Conservation (phyloP, 768 basidiomycete genomes). For the Suillus weaverae region DNA sequence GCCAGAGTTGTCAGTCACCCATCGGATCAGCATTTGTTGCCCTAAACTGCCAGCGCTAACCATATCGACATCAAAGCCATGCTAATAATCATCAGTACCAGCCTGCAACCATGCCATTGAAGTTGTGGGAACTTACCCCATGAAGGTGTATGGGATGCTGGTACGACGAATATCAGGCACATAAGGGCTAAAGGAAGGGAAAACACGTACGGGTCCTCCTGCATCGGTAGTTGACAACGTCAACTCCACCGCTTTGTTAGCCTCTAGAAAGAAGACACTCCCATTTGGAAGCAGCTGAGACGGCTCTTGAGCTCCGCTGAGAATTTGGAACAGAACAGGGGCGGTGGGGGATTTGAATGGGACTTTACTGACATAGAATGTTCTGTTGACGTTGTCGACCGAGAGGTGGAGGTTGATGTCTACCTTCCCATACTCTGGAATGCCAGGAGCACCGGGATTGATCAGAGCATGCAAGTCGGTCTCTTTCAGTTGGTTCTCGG, state of each 20-base stretch:
- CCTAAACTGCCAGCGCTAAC: conserved; percentile 27
- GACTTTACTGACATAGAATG: conserved; percentile 15
- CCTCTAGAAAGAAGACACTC: conserved; percentile 20
- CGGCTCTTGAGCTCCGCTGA: conserved; percentile 39
- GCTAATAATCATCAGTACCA: conserved; percentile 23
- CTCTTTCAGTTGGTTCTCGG: conserved; percentile 32
- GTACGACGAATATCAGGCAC: not conserved
- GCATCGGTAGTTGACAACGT: conserved; percentile 12
- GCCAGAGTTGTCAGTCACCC: conserved; percentile 54
- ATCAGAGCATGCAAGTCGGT: conserved; percentile 24
- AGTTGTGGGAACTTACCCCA: conserved; percentile 30
- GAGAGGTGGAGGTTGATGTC: conserved; percentile 37
- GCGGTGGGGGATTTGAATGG: conserved; percentile 31
- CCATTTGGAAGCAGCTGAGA: conserved; percentile 25
- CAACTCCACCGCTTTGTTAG: conserved; percentile 30
- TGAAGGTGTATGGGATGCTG: conserved; percentile 48
- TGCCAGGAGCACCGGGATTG: conserved; percentile 39
- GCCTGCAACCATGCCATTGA: not conserved
- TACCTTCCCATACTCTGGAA: conserved; percentile 38
- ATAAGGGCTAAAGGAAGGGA: no score
- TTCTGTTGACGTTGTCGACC: conserved; percentile 8
- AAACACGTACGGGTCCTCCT: conserved; percentile 2
- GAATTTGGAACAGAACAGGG: conserved; percentile 45
- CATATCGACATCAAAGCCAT: conserved; percentile 50
- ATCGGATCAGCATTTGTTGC: conserved; percentile 42